Percentiles rank a stretch among this genome's conserved stretches.
phyloP scores from a whole-genome alignment of 2,329 filamentous ascomycete species.

The Cadophora sp. region DNA sequence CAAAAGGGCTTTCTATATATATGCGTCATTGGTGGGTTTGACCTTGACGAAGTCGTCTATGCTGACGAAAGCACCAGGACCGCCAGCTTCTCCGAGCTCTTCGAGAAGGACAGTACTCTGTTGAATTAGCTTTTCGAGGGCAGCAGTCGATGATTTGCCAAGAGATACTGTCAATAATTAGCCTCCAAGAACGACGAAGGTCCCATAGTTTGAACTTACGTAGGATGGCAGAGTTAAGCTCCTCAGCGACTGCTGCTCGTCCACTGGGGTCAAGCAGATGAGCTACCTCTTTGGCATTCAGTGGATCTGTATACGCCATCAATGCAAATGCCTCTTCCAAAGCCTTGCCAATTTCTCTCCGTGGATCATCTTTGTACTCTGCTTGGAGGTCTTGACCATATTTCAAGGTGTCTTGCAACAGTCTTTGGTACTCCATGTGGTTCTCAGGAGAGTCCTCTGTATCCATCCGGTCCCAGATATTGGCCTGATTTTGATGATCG shows the following conservation, averaged over 20 bases:
- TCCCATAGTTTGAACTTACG: conserved; percentile 46
- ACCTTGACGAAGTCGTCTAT: conserved; percentile 56
- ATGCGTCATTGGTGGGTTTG: conserved; percentile 16
- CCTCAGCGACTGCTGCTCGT: conserved; percentile 83
- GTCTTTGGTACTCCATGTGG: conserved; percentile 43
- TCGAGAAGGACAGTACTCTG: conserved; percentile 89
- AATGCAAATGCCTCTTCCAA: conserved; percentile 87
- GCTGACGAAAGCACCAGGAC: conserved; percentile 83
- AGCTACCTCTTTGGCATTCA: conserved; percentile 74
- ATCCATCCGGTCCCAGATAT: conserved; percentile 58
- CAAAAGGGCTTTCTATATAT: not conserved
- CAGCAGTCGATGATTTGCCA: conserved; percentile 86
- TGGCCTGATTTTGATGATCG: conserved; percentile 53
- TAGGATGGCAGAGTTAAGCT: conserved; percentile 91
- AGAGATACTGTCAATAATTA: conserved; percentile 71
- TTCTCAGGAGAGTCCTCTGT: conserved; percentile 49
- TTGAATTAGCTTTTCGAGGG: conserved; percentile 83
- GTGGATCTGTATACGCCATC: conserved; percentile 84
- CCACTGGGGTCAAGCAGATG: conserved; percentile 80
- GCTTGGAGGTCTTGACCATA: conserved; percentile 82
- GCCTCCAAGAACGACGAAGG: conserved; percentile 11
- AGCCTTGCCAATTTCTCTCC: conserved; percentile 73
- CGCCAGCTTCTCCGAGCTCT: conserved; percentile 79
- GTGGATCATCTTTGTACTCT: conserved; percentile 76
- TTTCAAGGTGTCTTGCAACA: conserved; percentile 73